Percentiles rank a stretch among this genome's conserved stretches.
phyloP scores from a whole-genome alignment of 2,329 filamentous ascomycete genomes.

The Tolypocladium nubicola region DNA sequence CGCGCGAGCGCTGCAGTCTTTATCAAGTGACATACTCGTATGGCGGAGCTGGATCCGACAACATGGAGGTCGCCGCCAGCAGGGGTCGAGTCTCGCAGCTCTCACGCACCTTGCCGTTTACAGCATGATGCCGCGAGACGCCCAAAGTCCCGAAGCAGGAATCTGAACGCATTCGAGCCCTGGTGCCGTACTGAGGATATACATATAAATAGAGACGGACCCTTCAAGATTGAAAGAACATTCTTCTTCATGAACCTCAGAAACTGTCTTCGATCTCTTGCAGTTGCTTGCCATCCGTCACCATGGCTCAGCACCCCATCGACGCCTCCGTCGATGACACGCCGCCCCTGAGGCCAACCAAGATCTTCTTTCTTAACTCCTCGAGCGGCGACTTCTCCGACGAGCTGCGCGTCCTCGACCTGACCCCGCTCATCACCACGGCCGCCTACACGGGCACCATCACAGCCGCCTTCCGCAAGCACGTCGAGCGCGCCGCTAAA shows the following conservation, averaged over 20 bases:
- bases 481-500: neutral
- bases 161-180: too few relatives aligned
- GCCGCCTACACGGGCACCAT: neutral
- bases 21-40: neutral
- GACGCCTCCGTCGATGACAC: neutral
- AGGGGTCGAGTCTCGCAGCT: neutral
- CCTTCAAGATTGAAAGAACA: neutral
- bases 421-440: neutral
- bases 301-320: neutral
- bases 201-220: neutral
- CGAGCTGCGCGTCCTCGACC: neutral
- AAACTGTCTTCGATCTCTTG: too few relatives aligned
- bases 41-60: neutral
- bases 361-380: neutral
- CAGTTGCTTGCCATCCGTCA: too few relatives aligned
- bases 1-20: neutral
- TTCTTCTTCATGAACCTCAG: too few relatives aligned
- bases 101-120: neutral
- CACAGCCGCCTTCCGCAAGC: neutral
- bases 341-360: neutral
- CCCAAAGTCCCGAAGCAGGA: neutral
- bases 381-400: neutral
- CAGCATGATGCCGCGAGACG: neutral
- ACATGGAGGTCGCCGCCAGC: neutral
- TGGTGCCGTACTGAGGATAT: too few relatives aligned